A percentile compares a stretch with the other conserved stretches of the same genome.
Evolutionary conservation across 2,329 filamentous ascomycete genomes (phyloP).

Genomic region (Macrophomina tecta): DNA sequence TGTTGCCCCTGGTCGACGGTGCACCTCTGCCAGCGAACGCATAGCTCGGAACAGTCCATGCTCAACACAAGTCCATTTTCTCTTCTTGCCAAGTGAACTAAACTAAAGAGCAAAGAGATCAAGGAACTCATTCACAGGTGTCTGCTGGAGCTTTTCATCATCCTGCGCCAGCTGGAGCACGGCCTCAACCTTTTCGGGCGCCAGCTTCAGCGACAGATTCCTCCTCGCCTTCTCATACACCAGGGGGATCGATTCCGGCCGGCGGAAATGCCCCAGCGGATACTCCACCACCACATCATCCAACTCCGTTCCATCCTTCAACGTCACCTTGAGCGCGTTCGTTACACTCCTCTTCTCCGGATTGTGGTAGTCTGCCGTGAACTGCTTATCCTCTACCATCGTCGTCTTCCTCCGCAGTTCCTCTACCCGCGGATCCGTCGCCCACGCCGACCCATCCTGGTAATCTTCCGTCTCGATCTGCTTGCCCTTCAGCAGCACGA

Average conservation of each 20-base stretch:
- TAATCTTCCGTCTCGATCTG: constrained; percentile 94
- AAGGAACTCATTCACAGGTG: constrained; percentile 3
- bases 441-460: constrained; percentile 88
- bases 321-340: constrained; percentile 91
- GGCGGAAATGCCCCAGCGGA: constrained; percentile 76
- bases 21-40: too few species aligned
- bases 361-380: constrained; percentile 95
- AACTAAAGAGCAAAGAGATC: constrained; percentile 8
- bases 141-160: background rate
- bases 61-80: background rate
- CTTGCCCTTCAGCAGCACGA: constrained; percentile 88
- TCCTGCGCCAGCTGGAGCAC: background rate
- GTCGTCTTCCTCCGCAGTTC: constrained; percentile 89
- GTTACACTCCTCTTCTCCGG: constrained; percentile 92
- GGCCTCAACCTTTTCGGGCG: constrained; percentile 14
- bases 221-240: constrained; percentile 34
- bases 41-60: too few species aligned
- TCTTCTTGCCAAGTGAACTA: background rate
- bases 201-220: constrained; percentile 31
- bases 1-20: too few species aligned
- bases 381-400: constrained; percentile 95
- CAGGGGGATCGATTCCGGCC: constrained; percentile 30
- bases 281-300: constrained; percentile 93
- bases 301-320: constrained; percentile 91
- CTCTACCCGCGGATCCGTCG: constrained; percentile 86